phyloP scores from a whole-genome alignment of 2,329 filamentous ascomycete species.

The Venturiaceae sp. region DNA sequence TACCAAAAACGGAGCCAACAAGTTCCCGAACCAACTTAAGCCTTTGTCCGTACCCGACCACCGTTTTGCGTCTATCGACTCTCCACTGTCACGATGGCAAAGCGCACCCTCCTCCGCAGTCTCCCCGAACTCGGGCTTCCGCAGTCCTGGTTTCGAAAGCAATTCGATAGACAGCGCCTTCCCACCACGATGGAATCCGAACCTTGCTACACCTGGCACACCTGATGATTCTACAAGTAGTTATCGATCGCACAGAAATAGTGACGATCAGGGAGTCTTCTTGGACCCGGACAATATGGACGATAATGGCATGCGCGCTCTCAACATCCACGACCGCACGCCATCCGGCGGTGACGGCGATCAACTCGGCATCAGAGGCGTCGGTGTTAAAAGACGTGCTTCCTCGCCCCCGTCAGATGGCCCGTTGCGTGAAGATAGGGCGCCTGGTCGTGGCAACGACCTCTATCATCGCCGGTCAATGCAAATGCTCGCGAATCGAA shows the following conservation, averaged over 20 bases:
- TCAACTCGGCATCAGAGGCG: conserved; percentile 28
- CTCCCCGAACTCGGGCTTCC: conserved; percentile 32
- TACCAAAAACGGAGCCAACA: conserved; percentile 38
- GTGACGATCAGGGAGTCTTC: conserved; percentile 52
- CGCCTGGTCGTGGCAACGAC: conserved; percentile 34
- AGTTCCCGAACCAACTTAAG: conserved; percentile 25
- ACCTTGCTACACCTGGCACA: conserved; percentile 33
- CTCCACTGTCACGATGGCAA: conserved; percentile 29
- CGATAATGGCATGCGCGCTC: conserved; percentile 39
- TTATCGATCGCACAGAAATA: conserved; percentile 45
- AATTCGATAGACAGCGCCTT: conserved; percentile 18
- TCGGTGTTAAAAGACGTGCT: conserved; percentile 54
- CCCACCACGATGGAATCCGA: conserved; percentile 36
- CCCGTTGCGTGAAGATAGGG: conserved; percentile 33
- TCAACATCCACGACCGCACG: conserved; percentile 45
- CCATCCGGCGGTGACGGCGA: conserved; percentile 34
- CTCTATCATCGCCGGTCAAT: conserved; percentile 44
- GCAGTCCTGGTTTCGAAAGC: conserved; percentile 30
- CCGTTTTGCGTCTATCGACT: conserved; percentile 27
- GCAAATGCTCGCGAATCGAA: conserved; percentile 45
- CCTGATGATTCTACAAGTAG: conserved; percentile 33
- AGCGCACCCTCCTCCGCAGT: conserved; percentile 27
- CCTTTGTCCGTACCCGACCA: conserved; percentile 36
- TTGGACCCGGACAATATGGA: conserved; percentile 38
- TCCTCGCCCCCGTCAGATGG: conserved; percentile 47